Evolutionary conservation across 2,329 filamentous ascomycete species (phyloP).

Genomic region (Sporothrix protearum): DNA sequence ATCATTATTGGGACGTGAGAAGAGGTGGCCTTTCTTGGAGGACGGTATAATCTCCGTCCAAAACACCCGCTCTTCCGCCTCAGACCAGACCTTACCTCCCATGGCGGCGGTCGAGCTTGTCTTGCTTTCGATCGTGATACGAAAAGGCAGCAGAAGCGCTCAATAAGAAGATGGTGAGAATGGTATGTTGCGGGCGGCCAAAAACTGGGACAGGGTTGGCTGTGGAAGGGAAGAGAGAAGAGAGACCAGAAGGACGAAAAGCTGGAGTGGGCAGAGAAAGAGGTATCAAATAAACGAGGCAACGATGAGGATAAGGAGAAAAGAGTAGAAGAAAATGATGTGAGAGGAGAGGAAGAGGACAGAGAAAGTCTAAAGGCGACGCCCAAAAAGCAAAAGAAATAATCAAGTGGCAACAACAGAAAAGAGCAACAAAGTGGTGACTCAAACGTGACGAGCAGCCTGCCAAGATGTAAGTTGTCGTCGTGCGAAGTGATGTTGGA

Average conservation of each 20-base stretch:
- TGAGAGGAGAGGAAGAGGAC: constrained; percentile 5
- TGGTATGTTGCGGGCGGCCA: no score
- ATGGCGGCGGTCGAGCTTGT: constrained; percentile 35
- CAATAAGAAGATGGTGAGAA: no score
- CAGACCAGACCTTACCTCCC: constrained; percentile 51
- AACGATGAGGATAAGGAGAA: background rate
- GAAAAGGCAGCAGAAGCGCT: background rate
- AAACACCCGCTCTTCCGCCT: constrained; percentile 47
- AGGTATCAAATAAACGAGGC: background rate
- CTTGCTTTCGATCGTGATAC: background rate
- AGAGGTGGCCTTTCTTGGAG: constrained; percentile 32
- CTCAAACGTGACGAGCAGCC: background rate
- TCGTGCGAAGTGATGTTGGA: background rate
- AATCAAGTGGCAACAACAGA: background rate
- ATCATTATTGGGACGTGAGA: constrained; percentile 19
- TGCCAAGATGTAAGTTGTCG: no score
- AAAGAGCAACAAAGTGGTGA: background rate
- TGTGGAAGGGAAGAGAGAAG: background rate
- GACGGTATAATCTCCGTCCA: constrained; percentile 39
- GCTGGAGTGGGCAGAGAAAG: background rate
- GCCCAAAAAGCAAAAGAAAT: background rate
- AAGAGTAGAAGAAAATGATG: constrained; percentile 4
- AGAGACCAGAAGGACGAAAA: background rate
- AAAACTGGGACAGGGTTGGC: background rate
- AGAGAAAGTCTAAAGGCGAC: background rate